These are phyloP conservation scores for Solanum dulcamara DNA, from an alignment of 257 asterid genomes.

Conservation along the genomic window DNA sequence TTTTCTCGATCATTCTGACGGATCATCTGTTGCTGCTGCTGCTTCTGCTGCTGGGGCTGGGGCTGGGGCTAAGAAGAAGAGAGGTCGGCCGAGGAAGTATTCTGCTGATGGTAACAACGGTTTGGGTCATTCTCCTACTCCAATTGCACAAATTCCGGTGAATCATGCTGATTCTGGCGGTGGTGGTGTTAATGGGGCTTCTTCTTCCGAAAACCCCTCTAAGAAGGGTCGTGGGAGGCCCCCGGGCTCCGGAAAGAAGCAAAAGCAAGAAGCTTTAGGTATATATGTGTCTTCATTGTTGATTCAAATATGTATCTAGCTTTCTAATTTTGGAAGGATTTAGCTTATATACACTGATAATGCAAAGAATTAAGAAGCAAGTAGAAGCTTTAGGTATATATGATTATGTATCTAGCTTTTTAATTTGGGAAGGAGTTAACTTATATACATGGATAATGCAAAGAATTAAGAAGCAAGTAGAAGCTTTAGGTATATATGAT, in stretches of 20 bases:
- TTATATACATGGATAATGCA: neutral
- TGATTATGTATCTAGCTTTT: neutral
- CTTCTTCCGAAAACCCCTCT: slow-evolving; percentile 16
- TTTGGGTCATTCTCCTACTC: slow-evolving; percentile 47
- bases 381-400: slow-evolving; percentile 7
- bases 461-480: neutral
- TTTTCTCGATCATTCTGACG: slow-evolving; percentile 19
- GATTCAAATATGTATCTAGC: neutral
- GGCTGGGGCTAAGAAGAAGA: slow-evolving; percentile 26
- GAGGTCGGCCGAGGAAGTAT: slow-evolving; percentile 59
- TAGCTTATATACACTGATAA: neutral
- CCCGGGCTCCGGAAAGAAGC: slow-evolving; percentile 31
- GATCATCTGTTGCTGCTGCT: slow-evolving; percentile 14
- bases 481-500: neutral
- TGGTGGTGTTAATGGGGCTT: slow-evolving; percentile 16
- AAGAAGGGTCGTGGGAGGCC: slow-evolving; percentile 38
- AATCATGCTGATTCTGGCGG: slow-evolving; percentile 9
- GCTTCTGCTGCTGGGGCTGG: neutral
- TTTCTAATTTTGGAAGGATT: neutral
- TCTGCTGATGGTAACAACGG: slow-evolving; percentile 45
- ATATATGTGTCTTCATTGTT: neutral
- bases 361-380: neutral
- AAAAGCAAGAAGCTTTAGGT: slow-evolving; percentile 31
- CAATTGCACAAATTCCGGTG: slow-evolving; percentile 30
- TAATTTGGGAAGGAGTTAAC: neutral